These are phyloP conservation scores for Vitis amurensis DNA, from an alignment of 164 flowering plant species.

Conservation along the genomic window DNA sequence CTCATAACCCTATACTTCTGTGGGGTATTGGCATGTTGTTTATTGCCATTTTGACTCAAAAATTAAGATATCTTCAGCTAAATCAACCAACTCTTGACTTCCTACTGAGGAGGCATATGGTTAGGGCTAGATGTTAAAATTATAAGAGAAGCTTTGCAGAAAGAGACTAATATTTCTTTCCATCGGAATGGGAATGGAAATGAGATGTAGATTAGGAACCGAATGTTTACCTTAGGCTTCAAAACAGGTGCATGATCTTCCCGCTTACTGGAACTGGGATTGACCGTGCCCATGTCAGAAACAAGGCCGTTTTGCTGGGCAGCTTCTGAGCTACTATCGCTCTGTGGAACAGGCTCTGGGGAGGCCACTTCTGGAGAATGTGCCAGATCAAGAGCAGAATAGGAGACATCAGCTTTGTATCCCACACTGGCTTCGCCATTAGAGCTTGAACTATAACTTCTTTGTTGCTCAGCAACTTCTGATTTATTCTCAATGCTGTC, in stretches of 20 bases:
- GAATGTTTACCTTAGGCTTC: conserved; percentile 10
- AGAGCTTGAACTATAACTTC: not conserved
- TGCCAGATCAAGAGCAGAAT: conserved; percentile 1
- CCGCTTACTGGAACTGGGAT: conserved; percentile 1
- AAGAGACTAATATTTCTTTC: not conserved
- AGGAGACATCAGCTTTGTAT: not conserved
- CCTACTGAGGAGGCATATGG: no score
- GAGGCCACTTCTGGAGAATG: conserved; percentile 2
- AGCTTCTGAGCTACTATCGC: not conserved
- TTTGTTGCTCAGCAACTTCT: conserved; percentile 4
- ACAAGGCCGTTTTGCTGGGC: not conserved
- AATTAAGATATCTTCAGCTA: no score
- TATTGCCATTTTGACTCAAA: no score
- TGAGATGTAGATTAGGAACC: no score
- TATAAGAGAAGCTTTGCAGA: no score
- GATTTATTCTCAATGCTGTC: not conserved
- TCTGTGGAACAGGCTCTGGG: not conserved
- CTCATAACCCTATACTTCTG: no score
- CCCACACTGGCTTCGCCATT: not conserved
- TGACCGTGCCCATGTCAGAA: not conserved
- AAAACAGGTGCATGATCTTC: conserved; percentile 5
- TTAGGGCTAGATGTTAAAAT: no score
- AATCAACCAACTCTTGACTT: no score
- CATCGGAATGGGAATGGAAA: not conserved
- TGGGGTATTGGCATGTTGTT: no score